A percentile compares a stretch with the other conserved stretches of the same genome.
Conservation (phyloP, 2,329 filamentous ascomycete species). For the Diaporthe helianthi region DNA sequence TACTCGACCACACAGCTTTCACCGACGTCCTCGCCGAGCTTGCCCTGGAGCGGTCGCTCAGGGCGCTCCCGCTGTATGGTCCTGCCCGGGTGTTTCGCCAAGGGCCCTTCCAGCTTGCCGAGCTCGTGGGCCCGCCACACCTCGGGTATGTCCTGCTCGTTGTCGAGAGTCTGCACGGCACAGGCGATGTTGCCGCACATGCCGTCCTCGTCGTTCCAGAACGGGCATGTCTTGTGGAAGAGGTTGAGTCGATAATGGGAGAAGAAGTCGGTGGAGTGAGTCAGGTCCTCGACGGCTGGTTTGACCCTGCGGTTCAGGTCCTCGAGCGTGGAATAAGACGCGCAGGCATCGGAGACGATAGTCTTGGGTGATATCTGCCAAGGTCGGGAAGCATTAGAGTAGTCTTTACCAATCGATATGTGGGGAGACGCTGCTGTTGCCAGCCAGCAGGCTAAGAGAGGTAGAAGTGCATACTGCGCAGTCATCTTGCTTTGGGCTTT, state of each 20-base stretch:
- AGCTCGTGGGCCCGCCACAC: constrained; percentile 93
- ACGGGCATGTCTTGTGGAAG: constrained; percentile 93
- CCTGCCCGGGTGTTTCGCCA: constrained; percentile 85
- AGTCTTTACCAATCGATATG: constrained; percentile 39
- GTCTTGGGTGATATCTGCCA: constrained; percentile 83
- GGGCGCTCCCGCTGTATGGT: constrained; percentile 74
- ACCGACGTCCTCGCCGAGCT: constrained; percentile 83
- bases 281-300: constrained; percentile 80
- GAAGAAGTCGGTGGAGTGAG: constrained; percentile 93
- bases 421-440: constrained; percentile 36
- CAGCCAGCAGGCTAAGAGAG: constrained; percentile 37
- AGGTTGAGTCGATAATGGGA: constrained; percentile 96
- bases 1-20: constrained; percentile 98
- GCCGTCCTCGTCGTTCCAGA: constrained; percentile 91
- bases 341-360: constrained; percentile 93
- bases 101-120: constrained; percentile 89
- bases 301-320: constrained; percentile 78
- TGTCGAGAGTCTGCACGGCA: constrained; percentile 92
- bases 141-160: constrained; percentile 90
- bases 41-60: constrained; percentile 78
- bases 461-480: constrained; percentile 58
- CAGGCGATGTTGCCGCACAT: constrained; percentile 98
- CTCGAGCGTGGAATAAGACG: constrained; percentile 91
- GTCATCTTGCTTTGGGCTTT: constrained; percentile 51
- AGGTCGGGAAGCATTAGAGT: constrained; percentile 48